Base-by-base conservation (phyloP, 345 rosid species). In the Eucalyptus pumila region DNA sequence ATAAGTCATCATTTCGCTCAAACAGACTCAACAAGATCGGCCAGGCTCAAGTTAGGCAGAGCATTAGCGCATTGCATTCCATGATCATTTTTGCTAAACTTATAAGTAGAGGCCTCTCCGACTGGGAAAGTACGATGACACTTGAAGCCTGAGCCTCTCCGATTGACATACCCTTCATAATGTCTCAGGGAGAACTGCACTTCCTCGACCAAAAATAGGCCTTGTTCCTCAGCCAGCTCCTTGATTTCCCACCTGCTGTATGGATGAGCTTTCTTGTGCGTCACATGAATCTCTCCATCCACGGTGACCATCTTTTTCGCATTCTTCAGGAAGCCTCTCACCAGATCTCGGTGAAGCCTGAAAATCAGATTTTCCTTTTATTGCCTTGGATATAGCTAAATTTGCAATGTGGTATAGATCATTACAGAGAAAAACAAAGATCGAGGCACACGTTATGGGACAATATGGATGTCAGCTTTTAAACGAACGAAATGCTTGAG, bases 221-320 rank as follows among this genome's bases (percentile, higher is more conserved):
- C 87, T 45, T 48, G 91, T n/a, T 90, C 91, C 5, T 86, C 80
- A 6, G 93, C 87, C 96, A 94, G 45, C 9, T 72, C 34, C 90
- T 47, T 88, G 34, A 94, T 89, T 65, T 93, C 88, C 98, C 96
- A 95, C 30, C 13, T 21, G 9, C 56, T 50, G 86, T 91, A 96
- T 45, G 96, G 97, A 86, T 92, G 56, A 34, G 89, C 89, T 2
- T 92, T 94, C 89, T 94, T 94, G 88, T 94, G 96, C 27, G 95
- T 89, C 51, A 94, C 90, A 62, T 95, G 97, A 52, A 94, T 91
- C 88, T 96, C 96, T 12, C 97, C 96, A 27, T 90, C 88, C 30
- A 85, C 89, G 11, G 80, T 42, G 65, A 95, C 69, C 91, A 95
- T 86, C 83, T 81, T 27, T 44, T 86, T 87, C 12, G 96, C 95